Evolutionary conservation across 768 basidiomycete genomes (phyloP), one percentile per base, ranked within the genome.

Genomic region (Kwoniella heveanensis): DNA sequence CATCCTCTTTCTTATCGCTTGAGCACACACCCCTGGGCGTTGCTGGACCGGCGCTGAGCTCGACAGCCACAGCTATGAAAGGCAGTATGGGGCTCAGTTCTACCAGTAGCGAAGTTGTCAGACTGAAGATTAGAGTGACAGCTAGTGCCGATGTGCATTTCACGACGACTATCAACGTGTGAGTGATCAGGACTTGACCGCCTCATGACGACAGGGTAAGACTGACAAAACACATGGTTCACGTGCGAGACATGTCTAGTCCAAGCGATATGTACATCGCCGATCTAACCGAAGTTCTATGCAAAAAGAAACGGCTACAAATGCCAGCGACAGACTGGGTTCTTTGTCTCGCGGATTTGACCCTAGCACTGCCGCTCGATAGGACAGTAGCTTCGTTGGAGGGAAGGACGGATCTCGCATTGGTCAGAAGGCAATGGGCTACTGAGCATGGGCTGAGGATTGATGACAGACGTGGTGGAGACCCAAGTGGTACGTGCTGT

Each of bases 211-310:
- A n/a, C n/a, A n/a, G n/a, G n/a, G n/a, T n/a, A n/a, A n/a, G n/a
- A n/a, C n/a, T n/a, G n/a, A n/a, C n/a, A n/a, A n/a, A n/a, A n/a
- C n/a, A n/a, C n/a, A n/a, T n/a, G n/a, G n/a, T n/a, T n/a, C n/a
- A n/a, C n/a, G n/a, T n/a, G n/a, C n/a, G n/a, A n/a, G n/a, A n/a
- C n/a, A n/a, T n/a, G n/a, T n/a, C n/a, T 54, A 76, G 74, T 0
- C 77, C 92, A 9, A 87, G 90, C 15, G 92, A 90, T 9, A 96
- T 92, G 88, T 98, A 98, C 78, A 89, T 97, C 86, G 92, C 94
- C 71, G 95, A 98, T 79, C 91, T 91, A 0, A 85, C 96, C 24
- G 95, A 96, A 65, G 83, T 88, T 22, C 57, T 81, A 3, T 74
- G 71, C 62, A 69, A 71, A 54, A 80, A 77, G 69, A 79, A 78